Evolutionary conservation across 306 rosid genomes (phyloP).

Genomic region (Coriaria nepalensis): DNA sequence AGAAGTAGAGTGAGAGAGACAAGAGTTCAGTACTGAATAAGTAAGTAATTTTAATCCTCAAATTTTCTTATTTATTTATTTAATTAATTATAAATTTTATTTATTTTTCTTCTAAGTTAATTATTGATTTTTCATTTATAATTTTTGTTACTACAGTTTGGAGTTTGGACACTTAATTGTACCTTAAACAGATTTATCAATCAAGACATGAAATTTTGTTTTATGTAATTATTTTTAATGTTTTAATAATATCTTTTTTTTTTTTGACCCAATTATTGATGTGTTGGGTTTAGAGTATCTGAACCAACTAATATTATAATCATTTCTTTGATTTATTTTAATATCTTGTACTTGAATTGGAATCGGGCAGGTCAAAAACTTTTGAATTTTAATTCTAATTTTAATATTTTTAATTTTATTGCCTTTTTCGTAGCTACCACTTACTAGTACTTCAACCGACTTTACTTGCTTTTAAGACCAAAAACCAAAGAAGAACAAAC

Average conservation of each 20-base stretch:
- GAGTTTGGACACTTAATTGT: neutral
- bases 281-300: neutral
- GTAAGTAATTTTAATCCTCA: conserved; percentile 8
- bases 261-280: neutral
- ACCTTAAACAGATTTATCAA: neutral
- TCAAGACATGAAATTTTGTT: neutral
- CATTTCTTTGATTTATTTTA: no score
- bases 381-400: no score
- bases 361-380: no score
- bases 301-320: no score
- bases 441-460: no score
- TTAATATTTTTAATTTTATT: no score
- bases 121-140: neutral
- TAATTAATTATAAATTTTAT: neutral
- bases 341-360: neutral
- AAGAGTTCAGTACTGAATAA: conserved; percentile 4
- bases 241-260: neutral
- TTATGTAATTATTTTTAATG: no score
- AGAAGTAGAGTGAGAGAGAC: neutral
- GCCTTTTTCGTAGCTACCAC: no score
- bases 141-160: neutral
- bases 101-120: no score
- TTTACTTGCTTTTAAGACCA: no score
- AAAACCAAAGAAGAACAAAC: no score
- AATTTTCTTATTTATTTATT: neutral